Evolutionary conservation across 2,329 filamentous ascomycete genomes (phyloP), one percentile per base, ranked within the genome.

Genomic region (Colletotrichum tofieldiae): DNA sequence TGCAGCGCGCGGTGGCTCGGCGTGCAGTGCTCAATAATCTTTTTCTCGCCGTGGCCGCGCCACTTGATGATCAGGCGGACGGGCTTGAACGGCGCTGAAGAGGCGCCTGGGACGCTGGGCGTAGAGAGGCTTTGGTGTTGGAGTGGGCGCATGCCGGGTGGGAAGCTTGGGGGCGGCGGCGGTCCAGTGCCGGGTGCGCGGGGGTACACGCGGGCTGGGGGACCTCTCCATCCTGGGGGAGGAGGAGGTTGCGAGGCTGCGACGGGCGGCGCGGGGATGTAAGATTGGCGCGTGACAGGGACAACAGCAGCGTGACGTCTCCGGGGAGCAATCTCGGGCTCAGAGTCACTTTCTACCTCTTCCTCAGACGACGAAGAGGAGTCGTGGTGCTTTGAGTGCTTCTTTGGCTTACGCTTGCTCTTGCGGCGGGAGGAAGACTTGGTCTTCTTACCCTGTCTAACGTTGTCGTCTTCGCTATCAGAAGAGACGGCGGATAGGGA

Each of bases 21-120:
- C n/a, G 55, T 65, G 59, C 78, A 77, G 49, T 77, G 72, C 20
- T 77, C 80, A 37, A 80, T 74, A 60, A 82, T 72, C 61, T 78
- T 79, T 45, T 76, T 75, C 72, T 77, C 74, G 51, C 79, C 80
- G 26, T 77, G 78, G 45, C 76, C 77, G 4, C 58, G 47, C 79
- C 78, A 80, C 56, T 54, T 69, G 67, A 82, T 75, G 59, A 73
- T 73, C 45, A 82, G 74, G 23, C 78, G 73, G 11, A 80, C 75
- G 1, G 71, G 67, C 49, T 54, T 78, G 52, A 62, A 65, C 58
- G 76, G 55, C 67, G 32, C 26, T 61, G 73, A 3, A 37, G 73
- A 23, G 61, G 70, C 49, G 43, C 47, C 41, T 14, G 67, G 51
- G 59, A 70, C 45, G 49, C 32, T 23, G 32, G 55, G 37, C 7